A percentile compares a stretch with the other conserved stretches of the same genome.
Evolutionary conservation across 176 grass and related monocot genomes (phyloP).

Genomic region (Cenchrus americanus): DNA sequence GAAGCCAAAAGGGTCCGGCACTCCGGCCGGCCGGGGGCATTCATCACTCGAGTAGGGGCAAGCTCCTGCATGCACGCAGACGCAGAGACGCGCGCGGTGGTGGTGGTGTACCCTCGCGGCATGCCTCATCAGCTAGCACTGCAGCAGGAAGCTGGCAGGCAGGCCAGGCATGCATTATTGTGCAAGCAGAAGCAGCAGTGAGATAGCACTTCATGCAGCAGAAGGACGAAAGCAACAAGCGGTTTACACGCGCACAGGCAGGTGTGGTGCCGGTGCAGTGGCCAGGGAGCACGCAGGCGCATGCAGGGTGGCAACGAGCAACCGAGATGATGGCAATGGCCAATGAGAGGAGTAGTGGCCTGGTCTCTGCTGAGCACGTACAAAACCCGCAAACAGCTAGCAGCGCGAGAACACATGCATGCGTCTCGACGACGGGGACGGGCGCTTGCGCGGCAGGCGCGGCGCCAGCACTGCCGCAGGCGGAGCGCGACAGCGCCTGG

Average conservation of each 20-base stretch:
- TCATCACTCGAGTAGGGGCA: slow-evolving; percentile 54
- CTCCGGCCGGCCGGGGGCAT: slow-evolving; percentile 23
- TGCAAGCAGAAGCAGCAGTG: slow-evolving; percentile 43
- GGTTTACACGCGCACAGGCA: slow-evolving; percentile 7
- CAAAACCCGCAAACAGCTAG: slow-evolving; percentile 3
- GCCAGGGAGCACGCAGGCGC: too few species aligned
- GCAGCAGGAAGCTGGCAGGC: neutral
- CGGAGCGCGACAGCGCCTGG: slow-evolving; percentile 26
- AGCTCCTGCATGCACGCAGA: slow-evolving; percentile 9
- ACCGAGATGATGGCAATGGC: slow-evolving; percentile 3
- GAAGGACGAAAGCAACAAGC: slow-evolving; percentile 29
- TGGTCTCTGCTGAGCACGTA: neutral
- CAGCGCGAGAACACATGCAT: slow-evolving; percentile 40
- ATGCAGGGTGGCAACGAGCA: neutral
- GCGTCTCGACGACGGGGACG: too few species aligned
- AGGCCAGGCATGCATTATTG: slow-evolving; percentile 48
- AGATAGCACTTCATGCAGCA: slow-evolving; percentile 3
- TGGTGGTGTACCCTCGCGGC: slow-evolving; percentile 5
- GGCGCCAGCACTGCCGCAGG: neutral
- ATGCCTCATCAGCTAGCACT: neutral
- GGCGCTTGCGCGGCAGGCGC: neutral
- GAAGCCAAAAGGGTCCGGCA: neutral
- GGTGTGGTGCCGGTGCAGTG: too few species aligned
- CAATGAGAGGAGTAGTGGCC: neutral
- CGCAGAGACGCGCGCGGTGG: slow-evolving; percentile 2